Base-by-base conservation (phyloP, 1,139 yeast species). In the Fermentozyma sake region DNA sequence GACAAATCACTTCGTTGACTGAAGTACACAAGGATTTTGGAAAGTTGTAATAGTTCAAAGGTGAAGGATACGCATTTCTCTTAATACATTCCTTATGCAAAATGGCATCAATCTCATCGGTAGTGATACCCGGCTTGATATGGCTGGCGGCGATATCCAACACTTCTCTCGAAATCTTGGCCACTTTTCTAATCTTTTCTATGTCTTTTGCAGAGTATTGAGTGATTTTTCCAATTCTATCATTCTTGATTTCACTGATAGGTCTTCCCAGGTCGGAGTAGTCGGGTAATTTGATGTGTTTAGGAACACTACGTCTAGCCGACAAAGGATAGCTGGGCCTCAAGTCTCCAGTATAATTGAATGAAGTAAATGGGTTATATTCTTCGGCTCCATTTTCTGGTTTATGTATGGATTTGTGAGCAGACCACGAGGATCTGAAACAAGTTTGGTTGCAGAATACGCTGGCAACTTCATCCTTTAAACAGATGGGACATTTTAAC, bases 21-120 rank as follows among this genome's bases (percentile, higher is more conserved):
- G 96, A 86, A 1, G 96, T 86, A 61, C 98, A 93, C 24, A 86
- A 73, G 17, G 94, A 79, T 55, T 87, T 89, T 21, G 98, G 97
- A 62, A 78, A 93, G 56, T 86, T 84, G 63, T 82, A 91, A 61
- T 93, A 93, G 62, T 93, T 93, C 39, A 91, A 68, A 4, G 99
- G 96, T 10, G 96, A 85, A 14, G 99, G 99, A 52, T 93, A 93
- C 5, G 91, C 87, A 43, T 82, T 79, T 55, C 96, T 73, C 55
- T 85, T 86, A 50, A 89, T 65, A 41, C 95, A 83, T 46, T 89
- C 98, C 31, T 74, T 72, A 52, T 91, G 97, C 27, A 86, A 86
- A 40, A 89, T 72, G 26, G 68, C 78, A 54, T 93, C 98, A 33
- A 93, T 64, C 52, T 84, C 94, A 49, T 93, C 98, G 21, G 99